These are phyloP conservation scores for Trichosporon asahii DNA, from an alignment of 1,284 basidiomycete genomes.

Conservation along the genomic window DNA sequence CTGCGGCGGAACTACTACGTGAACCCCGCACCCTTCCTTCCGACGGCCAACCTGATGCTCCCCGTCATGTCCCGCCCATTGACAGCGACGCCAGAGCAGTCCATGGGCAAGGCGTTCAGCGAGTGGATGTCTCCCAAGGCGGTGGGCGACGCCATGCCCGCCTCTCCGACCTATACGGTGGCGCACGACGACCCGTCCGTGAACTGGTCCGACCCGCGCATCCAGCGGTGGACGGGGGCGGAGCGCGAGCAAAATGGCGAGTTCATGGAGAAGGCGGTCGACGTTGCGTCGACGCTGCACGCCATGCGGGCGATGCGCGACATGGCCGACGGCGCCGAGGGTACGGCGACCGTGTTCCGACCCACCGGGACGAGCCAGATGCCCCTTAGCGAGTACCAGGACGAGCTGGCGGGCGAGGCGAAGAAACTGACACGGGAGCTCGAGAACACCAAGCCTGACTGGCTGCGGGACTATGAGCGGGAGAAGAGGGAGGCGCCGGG, in stretches of 20 bases:
- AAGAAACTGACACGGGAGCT: slow-evolving; percentile 31
- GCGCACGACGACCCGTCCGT: slow-evolving; percentile 23
- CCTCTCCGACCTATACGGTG: slow-evolving; percentile 33
- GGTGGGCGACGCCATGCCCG: slow-evolving; percentile 20
- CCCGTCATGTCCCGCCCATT: slow-evolving; percentile 10
- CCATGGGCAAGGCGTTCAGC: slow-evolving; percentile 27
- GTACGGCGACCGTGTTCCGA: slow-evolving; percentile 28
- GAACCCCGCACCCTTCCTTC: slow-evolving; percentile 41
- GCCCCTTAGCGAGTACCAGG: slow-evolving; percentile 31
- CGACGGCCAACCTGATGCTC: slow-evolving; percentile 26
- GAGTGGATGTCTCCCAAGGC: slow-evolving; percentile 40
- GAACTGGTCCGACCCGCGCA: slow-evolving; percentile 43
- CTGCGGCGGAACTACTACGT: slow-evolving; percentile 37
- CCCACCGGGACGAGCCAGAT: slow-evolving; percentile 14
- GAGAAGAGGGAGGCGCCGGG: slow-evolving; percentile 13
- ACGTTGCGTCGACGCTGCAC: slow-evolving; percentile 27
- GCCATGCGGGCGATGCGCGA: slow-evolving; percentile 16
- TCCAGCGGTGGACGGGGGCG: slow-evolving; percentile 36
- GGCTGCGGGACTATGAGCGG: slow-evolving; percentile 34
- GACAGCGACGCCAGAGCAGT: not conserved
- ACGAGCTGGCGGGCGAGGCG: slow-evolving; percentile 30
- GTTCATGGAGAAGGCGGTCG: slow-evolving; percentile 32
- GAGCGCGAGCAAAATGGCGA: slow-evolving; percentile 40
- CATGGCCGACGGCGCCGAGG: slow-evolving; percentile 19
- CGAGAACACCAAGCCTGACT: slow-evolving; percentile 38